These are phyloP conservation scores for Escovopsis sp. DNA, from an alignment of 2,329 filamentous ascomycete genomes.

Conservation along the genomic window DNA sequence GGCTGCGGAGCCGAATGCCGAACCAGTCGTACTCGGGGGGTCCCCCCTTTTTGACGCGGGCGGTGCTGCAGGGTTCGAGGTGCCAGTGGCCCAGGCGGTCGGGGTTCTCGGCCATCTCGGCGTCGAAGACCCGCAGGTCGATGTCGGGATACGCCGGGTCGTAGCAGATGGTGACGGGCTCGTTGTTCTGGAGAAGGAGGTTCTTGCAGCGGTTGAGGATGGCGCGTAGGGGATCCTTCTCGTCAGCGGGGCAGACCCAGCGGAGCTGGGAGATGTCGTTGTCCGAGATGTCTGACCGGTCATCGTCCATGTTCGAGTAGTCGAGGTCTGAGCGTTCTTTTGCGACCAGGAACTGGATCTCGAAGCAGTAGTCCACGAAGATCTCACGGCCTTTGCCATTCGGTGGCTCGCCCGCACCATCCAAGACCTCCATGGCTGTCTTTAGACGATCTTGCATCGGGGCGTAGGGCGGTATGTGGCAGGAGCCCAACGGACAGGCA, in stretches of 20 bases:
- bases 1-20: conserved; percentile 13
- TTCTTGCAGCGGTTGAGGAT: conserved; percentile 1
- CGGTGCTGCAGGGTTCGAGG: conserved; percentile 5
- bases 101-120: background rate
- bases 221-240: background rate
- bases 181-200: background rate
- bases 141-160: conserved; percentile 2
- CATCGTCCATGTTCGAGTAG: background rate
- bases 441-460: no score
- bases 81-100: conserved; percentile 6
- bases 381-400: no score
- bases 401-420: no score
- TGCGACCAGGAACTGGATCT: conserved; percentile 13
- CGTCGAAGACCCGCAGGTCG: background rate
- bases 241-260: conserved; percentile 9
- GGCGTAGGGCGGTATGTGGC: no score
- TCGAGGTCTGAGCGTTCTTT: conserved; percentile 3
- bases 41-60: conserved; percentile 1
- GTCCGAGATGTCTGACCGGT: background rate
- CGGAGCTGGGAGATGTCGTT: background rate
- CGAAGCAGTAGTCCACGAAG: conserved; percentile 8
- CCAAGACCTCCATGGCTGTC: no score
- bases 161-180: conserved; percentile 4
- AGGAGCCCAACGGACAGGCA: no score
- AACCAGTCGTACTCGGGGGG: conserved; percentile 13